Base-by-base conservation (phyloP, 2,329 filamentous ascomycete species). In the Boeremia exigua region DNA sequence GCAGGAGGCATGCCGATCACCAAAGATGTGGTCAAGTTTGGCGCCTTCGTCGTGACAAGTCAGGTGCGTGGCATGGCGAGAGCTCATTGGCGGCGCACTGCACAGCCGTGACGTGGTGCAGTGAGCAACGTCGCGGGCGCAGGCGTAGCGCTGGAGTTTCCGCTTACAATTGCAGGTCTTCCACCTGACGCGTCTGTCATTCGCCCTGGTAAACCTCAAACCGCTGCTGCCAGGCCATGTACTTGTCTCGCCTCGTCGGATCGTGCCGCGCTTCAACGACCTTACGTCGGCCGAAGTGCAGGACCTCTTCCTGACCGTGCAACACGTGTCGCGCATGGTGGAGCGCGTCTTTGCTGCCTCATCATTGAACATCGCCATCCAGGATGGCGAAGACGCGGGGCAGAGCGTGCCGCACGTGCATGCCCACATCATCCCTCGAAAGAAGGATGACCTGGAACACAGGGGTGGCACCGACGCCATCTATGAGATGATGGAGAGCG, bases 361-460 rank as follows among this genome's bases (percentile, higher is more conserved):
- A 9, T 90, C 91, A 56, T 89, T 98, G 78, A 98, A 96, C 72
- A 88, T 99, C 45, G 93, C 94, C 0, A 84, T 99, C n/a, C 95
- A 99, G 75, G 95, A 99, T 75, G 95, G 95, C 17, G 80, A 82
- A 29, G 91, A 92, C 56, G 92, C 95, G 1, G 95, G 95, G 0
- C 95, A 99, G 83, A 96, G 92, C 54, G 94, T 99, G 39, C 83
- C 91, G 8, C 95, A 99, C 78, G 87, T 97, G 12, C 95, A 99
- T 78, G 90, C 92, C 25, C 95, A 99, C 78, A 85, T 97, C 44
- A 94, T 97, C 49, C 93, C 93, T 17, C 81, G 93, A 32, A 80
- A 80, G 55, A 80, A 78, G 54, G 83, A 78, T 8, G 86, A 88
- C 75, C 69, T 87, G 34, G 82, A 86, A 49, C 71, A 82, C 74